Conservation (phyloP, 768 basidiomycete species). For the Auricularia sp. region DNA sequence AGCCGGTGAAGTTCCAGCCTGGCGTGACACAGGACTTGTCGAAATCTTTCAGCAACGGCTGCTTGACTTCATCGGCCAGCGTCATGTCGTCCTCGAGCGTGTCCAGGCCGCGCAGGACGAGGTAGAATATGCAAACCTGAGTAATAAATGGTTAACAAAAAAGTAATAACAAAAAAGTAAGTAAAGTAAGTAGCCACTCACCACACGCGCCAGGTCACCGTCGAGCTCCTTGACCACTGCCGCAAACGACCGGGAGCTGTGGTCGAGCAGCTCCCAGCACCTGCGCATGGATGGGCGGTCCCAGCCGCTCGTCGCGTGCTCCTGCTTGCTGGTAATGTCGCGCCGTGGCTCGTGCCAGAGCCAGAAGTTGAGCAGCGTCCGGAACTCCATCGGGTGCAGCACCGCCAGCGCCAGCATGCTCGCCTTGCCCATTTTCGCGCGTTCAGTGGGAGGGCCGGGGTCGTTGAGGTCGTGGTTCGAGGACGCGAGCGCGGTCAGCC, state of each 20-base stretch:
- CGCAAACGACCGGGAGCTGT: conserved; percentile 81
- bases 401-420: conserved; percentile 59
- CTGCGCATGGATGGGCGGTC: conserved; percentile 75
- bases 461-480: too few relatives aligned
- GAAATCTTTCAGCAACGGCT: conserved; percentile 74
- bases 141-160: too few relatives aligned
- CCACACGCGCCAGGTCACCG: conserved; percentile 85
- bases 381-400: conserved; percentile 77
- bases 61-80: conserved; percentile 75
- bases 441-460: too few relatives aligned
- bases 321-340: conserved; percentile 65
- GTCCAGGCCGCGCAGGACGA: conserved; percentile 88
- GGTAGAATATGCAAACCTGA: conserved; percentile 90
- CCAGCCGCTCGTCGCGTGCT: conserved; percentile 77
- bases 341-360: conserved; percentile 73
- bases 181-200: conserved; percentile 28
- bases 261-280: conserved; percentile 85
- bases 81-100: conserved; percentile 99
- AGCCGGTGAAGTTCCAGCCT: conserved; percentile 79
- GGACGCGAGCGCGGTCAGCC: too few relatives aligned
- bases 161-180: not conserved
- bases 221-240: conserved; percentile 94
- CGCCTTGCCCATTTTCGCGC: conserved; percentile 36
- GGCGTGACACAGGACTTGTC: conserved; percentile 67
- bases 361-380: conserved; percentile 71